Conservation (phyloP, 1,284 basidiomycete species). For the Puccinia horiana region DNA sequence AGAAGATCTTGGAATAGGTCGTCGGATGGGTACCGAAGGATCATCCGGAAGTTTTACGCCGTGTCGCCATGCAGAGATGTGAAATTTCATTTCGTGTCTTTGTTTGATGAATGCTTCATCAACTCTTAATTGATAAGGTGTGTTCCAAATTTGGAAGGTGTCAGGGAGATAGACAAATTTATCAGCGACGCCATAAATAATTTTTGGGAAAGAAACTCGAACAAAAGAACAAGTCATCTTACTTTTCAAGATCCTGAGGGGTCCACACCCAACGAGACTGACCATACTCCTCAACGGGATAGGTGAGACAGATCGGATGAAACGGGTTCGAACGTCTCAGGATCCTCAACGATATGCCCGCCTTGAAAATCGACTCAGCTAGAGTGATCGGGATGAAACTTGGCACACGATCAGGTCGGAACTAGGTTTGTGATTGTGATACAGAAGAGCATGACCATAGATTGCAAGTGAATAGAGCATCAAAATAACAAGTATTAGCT, state of each 20-base stretch:
- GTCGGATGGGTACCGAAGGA: background rate
- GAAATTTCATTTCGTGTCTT: constrained; percentile 23
- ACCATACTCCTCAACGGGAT: constrained; percentile 21
- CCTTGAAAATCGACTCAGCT: constrained; percentile 41
- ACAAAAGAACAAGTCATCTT: background rate
- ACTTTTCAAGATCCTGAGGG: constrained; percentile 28
- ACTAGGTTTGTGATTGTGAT: constrained; percentile 5
- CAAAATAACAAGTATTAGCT: background rate
- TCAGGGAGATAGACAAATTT: background rate
- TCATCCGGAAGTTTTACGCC: background rate
- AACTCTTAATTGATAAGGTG: background rate
- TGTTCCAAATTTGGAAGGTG: background rate
- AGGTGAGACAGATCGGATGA: constrained; percentile 36
- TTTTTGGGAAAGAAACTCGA: background rate
- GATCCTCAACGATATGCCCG: constrained; percentile 43
- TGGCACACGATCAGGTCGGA: constrained; percentile 31
- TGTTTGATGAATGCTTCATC: background rate
- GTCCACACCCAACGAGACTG: constrained; percentile 44
- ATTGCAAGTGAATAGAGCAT: background rate
- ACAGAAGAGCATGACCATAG: background rate
- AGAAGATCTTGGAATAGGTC: background rate
- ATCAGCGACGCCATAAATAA: background rate
- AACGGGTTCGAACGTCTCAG: constrained; percentile 25
- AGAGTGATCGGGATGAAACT: constrained; percentile 38
- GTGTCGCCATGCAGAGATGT: constrained; percentile 45